Conservation (phyloP, 2,329 filamentous ascomycete genomes). For the Waltergamsia citrina region DNA sequence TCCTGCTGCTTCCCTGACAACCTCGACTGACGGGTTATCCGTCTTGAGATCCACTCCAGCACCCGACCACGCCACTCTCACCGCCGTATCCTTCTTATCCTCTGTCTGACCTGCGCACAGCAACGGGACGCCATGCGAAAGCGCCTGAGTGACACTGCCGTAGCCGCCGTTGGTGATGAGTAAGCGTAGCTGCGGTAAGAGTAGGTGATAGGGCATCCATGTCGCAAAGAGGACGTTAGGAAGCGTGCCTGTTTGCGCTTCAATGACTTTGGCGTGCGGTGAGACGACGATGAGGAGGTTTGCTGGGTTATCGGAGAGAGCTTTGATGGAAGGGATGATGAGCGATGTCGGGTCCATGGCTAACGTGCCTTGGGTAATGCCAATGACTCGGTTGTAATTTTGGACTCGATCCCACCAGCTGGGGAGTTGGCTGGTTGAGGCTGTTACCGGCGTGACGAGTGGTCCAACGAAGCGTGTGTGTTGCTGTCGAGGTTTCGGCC, state of each 20-base stretch:
- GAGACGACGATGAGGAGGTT: conserved; percentile 23
- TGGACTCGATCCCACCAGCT: conserved; percentile 20
- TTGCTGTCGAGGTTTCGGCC: conserved; percentile 11
- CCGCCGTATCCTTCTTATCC: conserved; percentile 25
- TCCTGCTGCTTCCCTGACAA: conserved; percentile 11
- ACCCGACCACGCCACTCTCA: conserved; percentile 18
- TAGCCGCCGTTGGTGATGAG: conserved; percentile 27
- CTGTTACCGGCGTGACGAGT: conserved; percentile 14
- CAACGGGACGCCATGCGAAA: conserved; percentile 22
- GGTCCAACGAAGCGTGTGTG: conserved; percentile 22
- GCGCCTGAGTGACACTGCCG: conserved; percentile 23
- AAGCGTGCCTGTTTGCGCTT: conserved; percentile 7
- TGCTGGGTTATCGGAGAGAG: conserved; percentile 14
- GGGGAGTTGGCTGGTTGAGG: conserved; percentile 12
- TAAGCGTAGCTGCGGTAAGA: conserved; percentile 21
- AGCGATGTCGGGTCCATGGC: conserved; percentile 24
- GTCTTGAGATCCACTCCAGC: conserved; percentile 25
- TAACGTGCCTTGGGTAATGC: conserved; percentile 27
- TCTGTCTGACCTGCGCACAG: conserved; percentile 25
- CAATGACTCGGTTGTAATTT: conserved; percentile 17
- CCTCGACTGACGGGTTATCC: conserved; percentile 16
- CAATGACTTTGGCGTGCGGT: conserved; percentile 16
- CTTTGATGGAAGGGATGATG: conserved; percentile 25
- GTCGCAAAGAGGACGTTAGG: conserved; percentile 18
- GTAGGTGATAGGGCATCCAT: conserved; percentile 24